A percentile compares a stretch with the other conserved stretches of the same genome.
phyloP scores from a whole-genome alignment of 2,329 filamentous ascomycete species.

The Juglanconis oblonga region DNA sequence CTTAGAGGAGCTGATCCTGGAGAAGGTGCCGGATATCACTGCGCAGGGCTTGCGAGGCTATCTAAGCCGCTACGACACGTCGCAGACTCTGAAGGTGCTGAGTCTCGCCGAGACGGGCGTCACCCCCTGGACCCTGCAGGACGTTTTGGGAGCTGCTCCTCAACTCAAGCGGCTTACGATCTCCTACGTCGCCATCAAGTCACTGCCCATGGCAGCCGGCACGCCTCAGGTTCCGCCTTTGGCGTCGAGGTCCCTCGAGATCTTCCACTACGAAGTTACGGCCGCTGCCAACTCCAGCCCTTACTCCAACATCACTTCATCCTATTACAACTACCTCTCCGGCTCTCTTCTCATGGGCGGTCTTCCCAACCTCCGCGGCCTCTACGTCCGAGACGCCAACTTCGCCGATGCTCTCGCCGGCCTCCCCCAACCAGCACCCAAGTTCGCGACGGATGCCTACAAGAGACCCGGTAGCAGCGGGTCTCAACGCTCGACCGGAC shows the following conservation, averaged over 20 bases:
- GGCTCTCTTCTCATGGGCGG: slow-evolving; percentile 74
- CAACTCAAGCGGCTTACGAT: slow-evolving; percentile 56
- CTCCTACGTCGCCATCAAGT: slow-evolving; percentile 46
- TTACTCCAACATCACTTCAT: slow-evolving; percentile 51
- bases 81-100: slow-evolving; percentile 62
- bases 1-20: slow-evolving; percentile 69
- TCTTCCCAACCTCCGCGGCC: slow-evolving; percentile 68
- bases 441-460: slow-evolving; percentile 36
- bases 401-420: slow-evolving; percentile 78
- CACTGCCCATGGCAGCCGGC: slow-evolving; percentile 46
- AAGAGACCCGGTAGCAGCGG: slow-evolving; percentile 33
- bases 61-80: slow-evolving; percentile 59
- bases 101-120: slow-evolving; percentile 72
- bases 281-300: slow-evolving; percentile 54
- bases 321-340: slow-evolving; percentile 83
- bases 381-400: slow-evolving; percentile 82
- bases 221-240: slow-evolving; percentile 56
- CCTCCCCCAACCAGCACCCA: slow-evolving; percentile 60
- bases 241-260: slow-evolving; percentile 64
- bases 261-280: slow-evolving; percentile 80
- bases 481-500: slow-evolving; percentile 21
- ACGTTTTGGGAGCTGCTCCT: slow-evolving; percentile 56
- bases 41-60: slow-evolving; percentile 67
- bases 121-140: slow-evolving; percentile 57
- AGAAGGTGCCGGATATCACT: slow-evolving; percentile 69